Evolutionary conservation across 345 rosid species (phyloP), one percentile per base, ranked within the genome.

Genomic region (Clarkia xantiana): DNA sequence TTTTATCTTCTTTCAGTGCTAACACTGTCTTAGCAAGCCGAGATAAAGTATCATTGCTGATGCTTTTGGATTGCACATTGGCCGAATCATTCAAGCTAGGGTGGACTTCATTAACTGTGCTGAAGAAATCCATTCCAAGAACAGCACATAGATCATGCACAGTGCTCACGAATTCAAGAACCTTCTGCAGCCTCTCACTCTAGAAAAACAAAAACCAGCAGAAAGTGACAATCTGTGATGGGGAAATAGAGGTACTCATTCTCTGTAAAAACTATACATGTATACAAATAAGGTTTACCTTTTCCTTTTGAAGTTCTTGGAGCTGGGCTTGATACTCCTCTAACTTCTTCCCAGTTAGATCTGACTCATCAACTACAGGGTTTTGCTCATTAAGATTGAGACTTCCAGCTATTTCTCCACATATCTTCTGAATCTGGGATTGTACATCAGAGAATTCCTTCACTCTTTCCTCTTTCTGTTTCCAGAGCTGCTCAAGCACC

Each of bases 61-160:
- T 90, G 78, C 96, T 90, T 71, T 78, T 86, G 19, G 87, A 74
- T 55, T 82, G 86, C 61, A 60, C 67, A 64, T 64, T 67, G 47
- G 64, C 60, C 2, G 80, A 66, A 55, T 83, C 97, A 75, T 75
- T 78, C 65, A 90, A 79, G 82, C 96, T 90, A 9, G 97, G 94
- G 69, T 90, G 96, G 71, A 86, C 96, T 61, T 83, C 89, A 34
- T 81, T 81, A 52, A 90, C 71, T 3, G 93, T 75, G 49, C 78
- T 63, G 56, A 81, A 72, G 68, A 91, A 86, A 65, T 86, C 98
- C 81, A 91, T 71, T 22, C 90, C 90, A 47, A 91, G 89, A 36
- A 81, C 98, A 39, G 78, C 71, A 59, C 94, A 91, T 46, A 91
- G 86, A 71, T 84, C 95, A 71, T 86, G 98, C 59, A 86, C 94